phyloP scores from a whole-genome alignment of 208 protist genomes.

The Trypanosoma cruzi region DNA sequence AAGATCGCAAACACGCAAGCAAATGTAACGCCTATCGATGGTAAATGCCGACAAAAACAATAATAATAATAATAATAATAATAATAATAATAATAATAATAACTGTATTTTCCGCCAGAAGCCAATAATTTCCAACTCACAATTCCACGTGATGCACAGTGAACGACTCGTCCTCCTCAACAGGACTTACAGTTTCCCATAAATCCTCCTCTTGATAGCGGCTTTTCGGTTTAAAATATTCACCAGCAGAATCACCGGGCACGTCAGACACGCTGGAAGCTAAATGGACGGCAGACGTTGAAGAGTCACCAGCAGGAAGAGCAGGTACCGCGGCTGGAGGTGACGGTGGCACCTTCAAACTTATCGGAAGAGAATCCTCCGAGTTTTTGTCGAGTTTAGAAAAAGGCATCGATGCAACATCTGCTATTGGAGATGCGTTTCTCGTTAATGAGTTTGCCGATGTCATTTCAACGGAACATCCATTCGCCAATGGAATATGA shows the following conservation, averaged over 20 bases:
- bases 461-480: too few relatives aligned
- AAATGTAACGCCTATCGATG: background rate
- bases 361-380: background rate
- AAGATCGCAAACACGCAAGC: too few relatives aligned
- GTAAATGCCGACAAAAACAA: background rate
- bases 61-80: too few relatives aligned
- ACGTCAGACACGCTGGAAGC: background rate
- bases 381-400: background rate
- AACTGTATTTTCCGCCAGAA: background rate
- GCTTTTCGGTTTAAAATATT: background rate
- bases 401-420: background rate
- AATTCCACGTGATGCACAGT: slow-evolving; percentile 27
- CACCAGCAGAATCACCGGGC: background rate
- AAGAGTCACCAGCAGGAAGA: background rate
- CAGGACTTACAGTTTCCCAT: background rate
- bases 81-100: too few relatives aligned
- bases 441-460: too few relatives aligned
- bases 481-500: background rate
- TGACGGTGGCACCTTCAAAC: slow-evolving; percentile 4
- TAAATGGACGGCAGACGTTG: background rate
- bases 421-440: background rate
- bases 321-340: background rate
- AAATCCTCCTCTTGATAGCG: slow-evolving; percentile 22
- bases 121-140: background rate
- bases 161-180: slow-evolving; percentile 30